phyloP scores from a whole-genome alignment of 148 eudicot species.

The Linanthus parryae region DNA sequence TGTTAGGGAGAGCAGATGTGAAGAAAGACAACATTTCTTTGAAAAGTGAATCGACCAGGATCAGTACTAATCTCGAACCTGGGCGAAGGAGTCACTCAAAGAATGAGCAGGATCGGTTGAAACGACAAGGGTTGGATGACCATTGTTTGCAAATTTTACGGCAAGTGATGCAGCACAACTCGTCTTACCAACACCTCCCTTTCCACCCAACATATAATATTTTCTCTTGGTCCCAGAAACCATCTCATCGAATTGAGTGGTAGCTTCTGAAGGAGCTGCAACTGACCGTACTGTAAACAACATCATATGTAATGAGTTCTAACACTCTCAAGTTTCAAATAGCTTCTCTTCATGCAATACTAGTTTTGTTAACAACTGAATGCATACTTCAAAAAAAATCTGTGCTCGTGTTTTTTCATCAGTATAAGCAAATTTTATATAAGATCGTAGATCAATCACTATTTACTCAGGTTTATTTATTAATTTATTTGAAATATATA shows the following conservation, averaged over 20 bases:
- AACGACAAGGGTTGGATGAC: slow-evolving; percentile 96
- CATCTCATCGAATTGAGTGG: slow-evolving; percentile 79
- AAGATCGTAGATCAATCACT: too few species aligned
- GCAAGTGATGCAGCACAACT: slow-evolving; percentile 99
- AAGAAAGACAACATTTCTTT: background rate
- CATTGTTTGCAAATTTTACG: slow-evolving; percentile 94
- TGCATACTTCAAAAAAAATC: too few species aligned
- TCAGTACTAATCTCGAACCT: slow-evolving; percentile 39
- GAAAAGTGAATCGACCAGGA: background rate
- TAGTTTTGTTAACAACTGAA: too few species aligned
- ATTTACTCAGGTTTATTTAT: too few species aligned
- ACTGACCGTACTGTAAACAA: slow-evolving; percentile 63
- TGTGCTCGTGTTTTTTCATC: too few species aligned
- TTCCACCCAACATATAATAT: slow-evolving; percentile 95
- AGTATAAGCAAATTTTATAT: too few species aligned
- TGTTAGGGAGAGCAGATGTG: background rate
- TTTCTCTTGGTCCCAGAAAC: slow-evolving; percentile 75
- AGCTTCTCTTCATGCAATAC: too few species aligned
- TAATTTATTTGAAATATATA: too few species aligned
- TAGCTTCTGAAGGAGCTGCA: slow-evolving; percentile 57
- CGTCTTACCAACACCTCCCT: slow-evolving; percentile 97
- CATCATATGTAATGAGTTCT: too few species aligned
- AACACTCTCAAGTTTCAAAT: too few species aligned
- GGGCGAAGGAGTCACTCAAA: slow-evolving; percentile 94
- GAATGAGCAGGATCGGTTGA: slow-evolving; percentile 99